Percentiles rank a stretch among this genome's conserved stretches.
These are phyloP conservation scores for Didymella pinodella DNA, from an alignment of 2,329 filamentous ascomycete genomes.

Conservation along the genomic window DNA sequence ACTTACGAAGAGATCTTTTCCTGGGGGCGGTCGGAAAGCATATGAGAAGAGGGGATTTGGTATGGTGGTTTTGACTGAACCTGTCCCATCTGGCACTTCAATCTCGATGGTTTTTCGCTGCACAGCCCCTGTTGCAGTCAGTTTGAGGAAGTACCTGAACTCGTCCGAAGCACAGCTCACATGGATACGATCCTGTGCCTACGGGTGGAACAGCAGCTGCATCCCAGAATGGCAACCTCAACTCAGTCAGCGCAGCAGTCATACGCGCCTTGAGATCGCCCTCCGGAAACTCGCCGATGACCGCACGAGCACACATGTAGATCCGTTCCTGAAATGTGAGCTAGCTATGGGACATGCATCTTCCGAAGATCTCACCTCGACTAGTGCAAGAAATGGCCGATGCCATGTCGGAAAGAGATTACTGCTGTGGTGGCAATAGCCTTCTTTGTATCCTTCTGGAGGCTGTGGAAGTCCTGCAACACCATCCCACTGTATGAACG, in stretches of 20 bases:
- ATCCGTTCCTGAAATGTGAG: slow-evolving; percentile 49
- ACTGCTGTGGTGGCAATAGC: slow-evolving; percentile 80
- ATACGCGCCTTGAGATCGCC: slow-evolving; percentile 50
- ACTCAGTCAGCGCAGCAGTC: slow-evolving; percentile 45
- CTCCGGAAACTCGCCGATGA: slow-evolving; percentile 50
- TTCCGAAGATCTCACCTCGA: slow-evolving; percentile 54
- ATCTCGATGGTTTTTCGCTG: slow-evolving; percentile 42
- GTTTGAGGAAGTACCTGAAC: not conserved
- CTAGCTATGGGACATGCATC: not conserved
- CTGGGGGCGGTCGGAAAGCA: slow-evolving; percentile 58
- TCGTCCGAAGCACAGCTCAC: not conserved
- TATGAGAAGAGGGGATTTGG: slow-evolving; percentile 56
- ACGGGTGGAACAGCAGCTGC: slow-evolving; percentile 52
- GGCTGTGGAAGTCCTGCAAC: slow-evolving; percentile 49
- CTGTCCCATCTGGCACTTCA: slow-evolving; percentile 43
- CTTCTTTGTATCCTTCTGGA: slow-evolving; percentile 61
- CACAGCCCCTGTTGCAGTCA: slow-evolving; percentile 36
- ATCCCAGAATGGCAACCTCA: slow-evolving; percentile 57
- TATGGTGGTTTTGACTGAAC: slow-evolving; percentile 33
- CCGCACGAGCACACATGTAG: slow-evolving; percentile 49
- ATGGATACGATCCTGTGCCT: slow-evolving; percentile 47
- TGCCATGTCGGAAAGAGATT: slow-evolving; percentile 84
- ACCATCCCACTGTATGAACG: slow-evolving; percentile 66
- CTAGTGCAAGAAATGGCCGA: slow-evolving; percentile 74
- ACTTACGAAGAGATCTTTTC: slow-evolving; percentile 21